phyloP scores from a whole-genome alignment of 495 filamentous ascomycete species.

The Cercophora newfieldiana region DNA sequence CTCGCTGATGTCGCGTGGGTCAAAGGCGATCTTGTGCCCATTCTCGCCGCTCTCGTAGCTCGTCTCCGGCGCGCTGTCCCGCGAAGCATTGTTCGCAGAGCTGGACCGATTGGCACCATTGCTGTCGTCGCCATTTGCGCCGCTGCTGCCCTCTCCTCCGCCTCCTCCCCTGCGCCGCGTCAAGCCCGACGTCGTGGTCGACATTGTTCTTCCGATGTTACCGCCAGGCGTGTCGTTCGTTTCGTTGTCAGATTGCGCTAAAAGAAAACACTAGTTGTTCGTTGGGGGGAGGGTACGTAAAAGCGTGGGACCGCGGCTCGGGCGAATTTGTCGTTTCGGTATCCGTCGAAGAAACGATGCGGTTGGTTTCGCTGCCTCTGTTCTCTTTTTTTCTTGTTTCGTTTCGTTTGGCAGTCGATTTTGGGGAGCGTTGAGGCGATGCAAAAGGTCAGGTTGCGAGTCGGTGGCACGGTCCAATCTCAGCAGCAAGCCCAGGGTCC shows the following conservation, averaged over 20 bases:
- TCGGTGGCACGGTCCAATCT: constrained; percentile 4
- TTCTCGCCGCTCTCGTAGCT: constrained; percentile 92
- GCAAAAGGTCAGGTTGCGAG: constrained; percentile 7
- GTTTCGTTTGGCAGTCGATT: background rate
- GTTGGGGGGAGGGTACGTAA: background rate
- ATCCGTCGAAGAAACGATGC: background rate
- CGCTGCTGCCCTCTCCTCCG: constrained; percentile 24
- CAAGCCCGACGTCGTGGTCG: constrained; percentile 38
- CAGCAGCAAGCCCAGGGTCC: constrained; percentile 6
- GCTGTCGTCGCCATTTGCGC: constrained; percentile 28
- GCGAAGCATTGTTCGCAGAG: constrained; percentile 38
- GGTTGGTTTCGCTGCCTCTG: background rate
- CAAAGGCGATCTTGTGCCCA: constrained; percentile 98
- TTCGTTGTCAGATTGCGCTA: constrained; percentile 4
- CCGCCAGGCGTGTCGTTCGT: background rate
- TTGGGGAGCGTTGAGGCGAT: constrained; percentile 1
- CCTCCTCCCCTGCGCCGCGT: constrained; percentile 39
- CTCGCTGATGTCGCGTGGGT: constrained; percentile 96
- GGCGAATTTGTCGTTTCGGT: background rate
- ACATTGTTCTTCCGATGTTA: constrained; percentile 17
- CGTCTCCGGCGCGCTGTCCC: constrained; percentile 77
- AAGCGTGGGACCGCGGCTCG: background rate
- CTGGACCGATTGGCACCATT: constrained; percentile 40
- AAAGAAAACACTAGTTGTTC: background rate
- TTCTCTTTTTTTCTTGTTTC: background rate